Base-by-base conservation (phyloP, 2,329 filamentous ascomycete species). In the Pseudogymnoascus destructans region DNA sequence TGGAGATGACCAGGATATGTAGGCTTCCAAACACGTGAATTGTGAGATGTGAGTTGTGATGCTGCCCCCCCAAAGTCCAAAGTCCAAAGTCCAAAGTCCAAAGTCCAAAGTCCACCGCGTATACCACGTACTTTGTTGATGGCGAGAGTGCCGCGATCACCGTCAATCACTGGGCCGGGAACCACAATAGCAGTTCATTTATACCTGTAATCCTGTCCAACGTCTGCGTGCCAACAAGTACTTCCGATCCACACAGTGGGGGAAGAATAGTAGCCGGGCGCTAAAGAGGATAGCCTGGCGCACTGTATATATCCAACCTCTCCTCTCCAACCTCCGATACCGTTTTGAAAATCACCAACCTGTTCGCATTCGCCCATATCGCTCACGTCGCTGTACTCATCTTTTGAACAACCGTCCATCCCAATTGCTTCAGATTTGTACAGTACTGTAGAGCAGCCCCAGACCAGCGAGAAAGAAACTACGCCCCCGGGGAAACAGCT, bases 241-340 rank as follows among this genome's bases (percentile, higher is more conserved):
- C 40, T 15, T 17, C 42, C 5, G 42, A 52, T 52, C 42, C 42
- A 52, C 42, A 52, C 25, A 52, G 23, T 52, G 42, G 42, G 42
- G 42, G 42, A 52, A 52, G 42, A 30, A 30, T 52, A 52, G 42
- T 52, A 52, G 42, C 23, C 42, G 42, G 42, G 42, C 42, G 42
- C 42, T 52, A 52, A 52, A 30, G 5, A 25, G 1, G 23, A 27
- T 46, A 46, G 40, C 8, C 40, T 46, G 8, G n/a, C 13, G 3
- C 21, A 49, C 38, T 49, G 7, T 21, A 52, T 52, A 30, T 52
- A 17, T 9, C 15, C 42, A 52, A 52, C 42, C 25, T 52, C 42
- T 27, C 42, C 23, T 52, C 42, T 30, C 23, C 23, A 11, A 5
- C n/a, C 42, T 52, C 21, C 13, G 9, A 40, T 1, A 17, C 3